These are phyloP conservation scores for Sporodiniella umbellata DNA, from an alignment of 371 early-diverging fungal genomes.

Conservation along the genomic window DNA sequence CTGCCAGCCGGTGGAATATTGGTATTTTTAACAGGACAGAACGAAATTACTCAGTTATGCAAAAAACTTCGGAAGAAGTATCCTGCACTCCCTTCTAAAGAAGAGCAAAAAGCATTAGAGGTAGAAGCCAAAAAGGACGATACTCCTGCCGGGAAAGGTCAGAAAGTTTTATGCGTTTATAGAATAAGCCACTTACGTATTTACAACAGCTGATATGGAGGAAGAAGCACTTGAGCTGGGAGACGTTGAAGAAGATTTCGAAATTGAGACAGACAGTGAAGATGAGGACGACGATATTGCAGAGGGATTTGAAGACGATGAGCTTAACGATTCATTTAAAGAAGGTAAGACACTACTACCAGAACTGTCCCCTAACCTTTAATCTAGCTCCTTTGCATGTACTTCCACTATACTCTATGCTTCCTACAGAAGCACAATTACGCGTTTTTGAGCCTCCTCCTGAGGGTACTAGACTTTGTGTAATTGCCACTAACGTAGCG, in stretches of 20 bases:
- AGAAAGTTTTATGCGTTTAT: background rate
- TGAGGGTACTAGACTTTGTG: slow-evolving; percentile 86
- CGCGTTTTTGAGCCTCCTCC: slow-evolving; percentile 89
- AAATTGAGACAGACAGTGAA: slow-evolving; percentile 45
- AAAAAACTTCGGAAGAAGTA: slow-evolving; percentile 69
- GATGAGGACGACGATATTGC: slow-evolving; percentile 36
- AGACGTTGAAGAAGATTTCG: slow-evolving; percentile 55
- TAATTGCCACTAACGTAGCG: slow-evolving; percentile 99
- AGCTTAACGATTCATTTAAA: slow-evolving; percentile 25
- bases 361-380: background rate
- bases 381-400: slow-evolving; percentile 67
- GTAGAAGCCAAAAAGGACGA: slow-evolving; percentile 23
- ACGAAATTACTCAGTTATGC: slow-evolving; percentile 82
- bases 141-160: slow-evolving; percentile 40
- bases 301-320: slow-evolving; percentile 48
- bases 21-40: slow-evolving; percentile 91
- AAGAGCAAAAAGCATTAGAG: slow-evolving; percentile 36
- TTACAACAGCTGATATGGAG: slow-evolving; percentile 53
- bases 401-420: slow-evolving; percentile 89
- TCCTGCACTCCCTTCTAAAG: slow-evolving; percentile 42
- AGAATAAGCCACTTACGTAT: background rate
- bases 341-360: slow-evolving; percentile 17
- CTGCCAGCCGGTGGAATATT: slow-evolving; percentile 92
- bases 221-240: slow-evolving; percentile 61
- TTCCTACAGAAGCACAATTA: slow-evolving; percentile 87